Evolutionary conservation across 139 green algal genomes (phyloP).

Genomic region (Medakamo hakoo): DNA sequence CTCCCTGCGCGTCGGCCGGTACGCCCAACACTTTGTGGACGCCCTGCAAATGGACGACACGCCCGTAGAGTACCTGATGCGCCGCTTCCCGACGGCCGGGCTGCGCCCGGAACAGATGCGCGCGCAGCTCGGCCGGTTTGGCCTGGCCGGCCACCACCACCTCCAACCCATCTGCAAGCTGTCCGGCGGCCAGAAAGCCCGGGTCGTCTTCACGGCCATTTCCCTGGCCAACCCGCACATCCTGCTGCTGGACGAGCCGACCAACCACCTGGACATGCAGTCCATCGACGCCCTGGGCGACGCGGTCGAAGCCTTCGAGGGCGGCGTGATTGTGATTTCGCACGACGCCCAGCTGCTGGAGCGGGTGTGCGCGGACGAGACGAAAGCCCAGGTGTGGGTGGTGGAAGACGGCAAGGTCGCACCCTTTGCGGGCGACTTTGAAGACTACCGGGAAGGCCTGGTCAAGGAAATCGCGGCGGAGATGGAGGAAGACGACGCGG

Average conservation of each 20-base stretch:
- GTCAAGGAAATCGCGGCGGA: slow-evolving; percentile 86
- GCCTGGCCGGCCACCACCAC: slow-evolving; percentile 88
- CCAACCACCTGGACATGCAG: slow-evolving; percentile 99
- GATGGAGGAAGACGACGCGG: slow-evolving; percentile 65
- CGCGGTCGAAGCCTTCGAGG: slow-evolving; percentile 80
- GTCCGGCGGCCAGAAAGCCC: slow-evolving; percentile 86
- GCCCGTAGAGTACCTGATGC: slow-evolving; percentile 85
- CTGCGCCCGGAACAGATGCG: slow-evolving; percentile 83
- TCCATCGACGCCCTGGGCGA: slow-evolving; percentile 90
- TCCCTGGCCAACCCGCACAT: slow-evolving; percentile 79
- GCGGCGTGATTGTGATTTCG: slow-evolving; percentile 91
- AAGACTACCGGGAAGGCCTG: slow-evolving; percentile 78
- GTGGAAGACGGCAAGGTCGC: slow-evolving; percentile 87
- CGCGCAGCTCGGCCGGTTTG: slow-evolving; percentile 72
- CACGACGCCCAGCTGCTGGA: slow-evolving; percentile 92
- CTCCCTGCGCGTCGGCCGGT: slow-evolving; percentile 91
- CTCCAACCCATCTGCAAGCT: slow-evolving; percentile 93
- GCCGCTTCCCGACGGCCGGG: slow-evolving; percentile 37
- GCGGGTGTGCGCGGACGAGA: slow-evolving; percentile 81
- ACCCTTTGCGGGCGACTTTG: slow-evolving; percentile 64
- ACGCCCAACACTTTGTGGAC: slow-evolving; percentile 98
- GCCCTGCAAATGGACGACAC: slow-evolving; percentile 83
- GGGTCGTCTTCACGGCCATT: slow-evolving; percentile 95
- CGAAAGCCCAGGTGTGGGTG: slow-evolving; percentile 83
- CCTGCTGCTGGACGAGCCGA: slow-evolving; percentile 80